phyloP scores from a whole-genome alignment of 305 asterid genomes.

The Solanum hybrid region DNA sequence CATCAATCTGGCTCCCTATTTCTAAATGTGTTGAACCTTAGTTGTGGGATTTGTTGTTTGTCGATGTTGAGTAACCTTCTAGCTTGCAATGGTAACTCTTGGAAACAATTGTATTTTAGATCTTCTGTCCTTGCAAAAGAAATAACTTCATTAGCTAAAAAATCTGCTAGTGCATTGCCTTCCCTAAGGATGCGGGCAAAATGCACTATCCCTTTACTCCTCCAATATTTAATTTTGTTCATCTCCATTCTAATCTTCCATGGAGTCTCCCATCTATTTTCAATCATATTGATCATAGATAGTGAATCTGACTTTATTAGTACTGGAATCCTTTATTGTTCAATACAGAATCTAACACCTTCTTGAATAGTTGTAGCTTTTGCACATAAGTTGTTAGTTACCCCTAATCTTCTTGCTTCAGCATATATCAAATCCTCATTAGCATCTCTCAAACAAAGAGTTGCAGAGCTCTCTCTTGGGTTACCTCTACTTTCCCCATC shows the following conservation, averaged over 20 bases:
- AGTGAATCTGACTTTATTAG: too few species aligned
- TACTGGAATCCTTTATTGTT: neutral
- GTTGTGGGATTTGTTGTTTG: neutral
- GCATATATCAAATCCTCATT: neutral
- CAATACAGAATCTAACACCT: neutral
- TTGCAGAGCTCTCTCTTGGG: neutral
- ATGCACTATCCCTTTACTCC: neutral
- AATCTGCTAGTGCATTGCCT: neutral
- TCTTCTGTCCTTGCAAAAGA: too few species aligned
- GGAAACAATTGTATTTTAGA: neutral
- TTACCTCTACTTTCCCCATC: neutral
- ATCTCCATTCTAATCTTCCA: neutral
- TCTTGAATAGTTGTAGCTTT: neutral
- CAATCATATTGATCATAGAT: neutral
- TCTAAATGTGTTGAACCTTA: neutral
- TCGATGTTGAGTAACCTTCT: neutral
- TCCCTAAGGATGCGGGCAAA: neutral
- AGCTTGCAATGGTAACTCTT: neutral
- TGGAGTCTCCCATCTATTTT: neutral
- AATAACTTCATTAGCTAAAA: neutral
- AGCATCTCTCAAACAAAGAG: neutral
- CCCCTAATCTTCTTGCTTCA: neutral
- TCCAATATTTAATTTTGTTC: neutral
- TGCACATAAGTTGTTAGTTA: neutral
- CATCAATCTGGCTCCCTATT: neutral